These are phyloP conservation scores for Penicillium subrubescens DNA, from an alignment of 495 filamentous ascomycete genomes.

Conservation along the genomic window DNA sequence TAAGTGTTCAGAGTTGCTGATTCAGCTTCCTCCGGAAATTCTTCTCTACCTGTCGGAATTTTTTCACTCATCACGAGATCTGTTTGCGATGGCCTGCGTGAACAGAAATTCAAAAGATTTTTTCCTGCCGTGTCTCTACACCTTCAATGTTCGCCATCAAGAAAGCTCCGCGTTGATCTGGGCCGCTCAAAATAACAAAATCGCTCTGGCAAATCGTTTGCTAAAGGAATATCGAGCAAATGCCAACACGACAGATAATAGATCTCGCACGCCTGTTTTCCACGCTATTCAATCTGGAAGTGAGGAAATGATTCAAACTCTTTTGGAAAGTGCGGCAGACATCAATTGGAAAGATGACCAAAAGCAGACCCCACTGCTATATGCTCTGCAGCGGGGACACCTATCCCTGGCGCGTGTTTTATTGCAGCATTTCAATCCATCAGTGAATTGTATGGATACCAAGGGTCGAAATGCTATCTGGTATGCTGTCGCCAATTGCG, in stretches of 20 bases:
- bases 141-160: not conserved
- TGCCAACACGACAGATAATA: too few relatives aligned
- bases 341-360: too few relatives aligned
- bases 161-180: not conserved
- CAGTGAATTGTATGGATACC: not conserved
- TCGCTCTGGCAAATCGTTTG: too few relatives aligned
- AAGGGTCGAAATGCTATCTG: not conserved
- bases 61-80: not conserved
- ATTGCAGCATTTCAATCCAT: not conserved
- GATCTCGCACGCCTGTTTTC: too few relatives aligned
- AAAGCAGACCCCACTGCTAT: too few relatives aligned
- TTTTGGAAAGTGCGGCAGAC: too few relatives aligned
- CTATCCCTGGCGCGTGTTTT: not conserved
- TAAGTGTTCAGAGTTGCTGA: not conserved
- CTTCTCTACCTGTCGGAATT: not conserved
- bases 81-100: not conserved
- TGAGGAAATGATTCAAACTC: too few relatives aligned
- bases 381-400: not conserved
- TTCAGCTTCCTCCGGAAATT: not conserved
- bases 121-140: not conserved
- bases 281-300: too few relatives aligned
- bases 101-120: not conserved
- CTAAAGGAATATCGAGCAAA: too few relatives aligned
- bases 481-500: not conserved
- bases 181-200: too few relatives aligned